Base-by-base conservation (phyloP, 2,329 filamentous ascomycete species). In the Pseudogymnoascus sp. region DNA sequence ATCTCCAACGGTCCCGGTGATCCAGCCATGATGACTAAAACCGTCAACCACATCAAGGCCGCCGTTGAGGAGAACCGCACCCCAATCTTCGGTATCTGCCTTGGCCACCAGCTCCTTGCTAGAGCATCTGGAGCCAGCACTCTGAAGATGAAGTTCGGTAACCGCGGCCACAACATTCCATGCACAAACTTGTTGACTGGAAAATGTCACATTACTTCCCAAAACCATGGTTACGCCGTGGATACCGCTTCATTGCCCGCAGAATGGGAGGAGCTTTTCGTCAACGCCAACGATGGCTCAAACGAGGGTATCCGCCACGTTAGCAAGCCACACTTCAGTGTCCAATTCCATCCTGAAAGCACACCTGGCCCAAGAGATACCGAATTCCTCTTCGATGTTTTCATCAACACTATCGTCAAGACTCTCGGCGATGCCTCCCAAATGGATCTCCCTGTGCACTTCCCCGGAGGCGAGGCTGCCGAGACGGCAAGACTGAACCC, bases 341-440 rank as follows among this genome's bases (percentile, higher is more conserved):
- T 97, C n/a, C 94, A 99, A 74, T 99, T 99, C 78, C 94, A 99
- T 72, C 94, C 94, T 0, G 94, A 99, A 76, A 96, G 92, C 79
- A 95, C 92, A 1, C 94, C 94, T 2, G 94, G 94, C 62, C 94
- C 94, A 59, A 85, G 91, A 36, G 94, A 99, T 73, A 99, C 94
- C 28, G 94, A 99, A 74, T 97, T 90, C 72, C 81, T 99, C 25
- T 99, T 99, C 67, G 92, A 99, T 74, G 91, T 97, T 65, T 99
- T 99, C 79, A 89, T 99, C 72, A 79, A 88, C 76, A 89, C 92
- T 18, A 90, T 97, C 67, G 79, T 84, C 71, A 82, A 87, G 68
- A 88, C 88, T 62, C 79, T 92, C 57, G 76, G 82, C 61, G 86
- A 92, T 64, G 75, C 83, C 14, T 80, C 83, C 65, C 79, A 87